These are phyloP conservation scores for Metschnikowia cerradonensis DNA, from an alignment of 805 yeast species.

Conservation along the genomic window DNA sequence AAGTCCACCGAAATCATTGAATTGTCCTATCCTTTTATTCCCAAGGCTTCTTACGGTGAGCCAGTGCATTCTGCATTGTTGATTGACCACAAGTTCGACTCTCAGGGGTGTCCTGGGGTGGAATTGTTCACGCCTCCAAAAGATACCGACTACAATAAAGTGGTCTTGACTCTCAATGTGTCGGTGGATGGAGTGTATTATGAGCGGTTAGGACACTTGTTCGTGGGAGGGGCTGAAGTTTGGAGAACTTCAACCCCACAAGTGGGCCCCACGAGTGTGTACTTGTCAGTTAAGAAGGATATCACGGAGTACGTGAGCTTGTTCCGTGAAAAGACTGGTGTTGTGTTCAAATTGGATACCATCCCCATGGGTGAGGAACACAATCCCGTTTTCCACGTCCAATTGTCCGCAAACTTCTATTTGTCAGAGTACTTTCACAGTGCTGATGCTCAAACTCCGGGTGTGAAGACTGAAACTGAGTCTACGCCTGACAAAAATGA, in stretches of 20 bases:
- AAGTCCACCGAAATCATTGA: slow-evolving; percentile 20
- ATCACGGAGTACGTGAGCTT: slow-evolving; percentile 51
- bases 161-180: slow-evolving; percentile 55
- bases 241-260: slow-evolving; percentile 74
- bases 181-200: slow-evolving; percentile 52
- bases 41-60: slow-evolving; percentile 18
- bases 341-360: slow-evolving; percentile 65
- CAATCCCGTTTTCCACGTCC: slow-evolving; percentile 42
- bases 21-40: slow-evolving; percentile 25
- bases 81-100: slow-evolving; percentile 49
- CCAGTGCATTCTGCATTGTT: slow-evolving; percentile 41
- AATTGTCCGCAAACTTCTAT: slow-evolving; percentile 51
- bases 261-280: slow-evolving; percentile 48
- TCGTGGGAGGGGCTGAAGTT: slow-evolving; percentile 56
- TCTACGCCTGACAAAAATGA: neutral
- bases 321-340: slow-evolving; percentile 41
- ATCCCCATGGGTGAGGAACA: neutral
- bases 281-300: slow-evolving; percentile 57
- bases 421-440: slow-evolving; percentile 8
- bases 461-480: neutral
- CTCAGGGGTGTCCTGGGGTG: slow-evolving; percentile 56
- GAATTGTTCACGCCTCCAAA: slow-evolving; percentile 41
- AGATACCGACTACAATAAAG: slow-evolving; percentile 45
- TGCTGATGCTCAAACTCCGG: slow-evolving; percentile 15
- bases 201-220: slow-evolving; percentile 63